Base-by-base conservation (phyloP, 2,329 filamentous ascomycete species). In the Periconia sp. region DNA sequence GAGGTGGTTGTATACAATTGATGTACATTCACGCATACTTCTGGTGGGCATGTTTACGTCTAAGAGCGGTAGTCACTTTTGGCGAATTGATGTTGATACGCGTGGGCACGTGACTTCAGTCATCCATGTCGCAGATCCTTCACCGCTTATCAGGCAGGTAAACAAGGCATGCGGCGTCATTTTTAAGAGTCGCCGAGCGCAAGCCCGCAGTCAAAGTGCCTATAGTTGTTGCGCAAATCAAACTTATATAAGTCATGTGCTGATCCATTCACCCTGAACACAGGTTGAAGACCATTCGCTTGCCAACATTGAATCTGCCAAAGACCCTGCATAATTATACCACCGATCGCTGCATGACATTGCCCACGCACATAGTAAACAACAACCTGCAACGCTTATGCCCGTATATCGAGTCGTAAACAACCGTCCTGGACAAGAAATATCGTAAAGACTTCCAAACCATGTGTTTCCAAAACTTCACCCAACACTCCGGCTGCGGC, bases 381-480 rank as follows among this genome's bases (percentile, higher is more conserved):
- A 3, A 27, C 23, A 27, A 27, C 23, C 8, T 27, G 23, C 23
- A 5, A 8, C 23, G 23, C 23, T 3, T 27, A 27, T 27, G 8
- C 23, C n/a, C n/a, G n/a, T n/a, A 27, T 27, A 27, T 27, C 23
- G 23, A 3, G 8, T 27, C 23, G 37, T 11, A 41, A 41, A 18
- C 37, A 15, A 41, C 37, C 6, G 37, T 18, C n/a, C 6, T 45
- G 18, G 41, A 11, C 19, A 13, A 13, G 11, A 41, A 27, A 31
- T n/a, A 1, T 3, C 20, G 31, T 19, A 2, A 8, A 27, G 23
- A n/a, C n/a, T 27, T 8, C 23, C 8, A 27, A 27, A 27, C 23
- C 23, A 70, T 71, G 68, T 71, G 68, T 45, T 68, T 59, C 41
- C 64, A 70, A 47, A 73, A 73, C 57, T 67, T 65, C 57, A 68